Conservation (phyloP, 495 filamentous ascomycete species). For the Hapsidospora chrysogenum region DNA sequence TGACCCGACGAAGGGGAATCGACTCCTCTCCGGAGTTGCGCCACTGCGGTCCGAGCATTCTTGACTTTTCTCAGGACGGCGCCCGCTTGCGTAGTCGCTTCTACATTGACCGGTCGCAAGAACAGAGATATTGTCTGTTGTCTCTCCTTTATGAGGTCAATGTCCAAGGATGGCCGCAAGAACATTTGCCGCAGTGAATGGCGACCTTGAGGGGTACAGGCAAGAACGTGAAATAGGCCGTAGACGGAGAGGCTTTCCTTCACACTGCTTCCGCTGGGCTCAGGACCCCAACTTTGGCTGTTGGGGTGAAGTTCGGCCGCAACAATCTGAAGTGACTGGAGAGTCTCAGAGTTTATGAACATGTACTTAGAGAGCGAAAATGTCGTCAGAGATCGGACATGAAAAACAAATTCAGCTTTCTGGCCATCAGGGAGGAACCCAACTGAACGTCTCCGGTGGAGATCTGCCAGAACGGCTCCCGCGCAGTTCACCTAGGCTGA, state of each 20-base stretch:
- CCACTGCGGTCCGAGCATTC: constrained; percentile 56
- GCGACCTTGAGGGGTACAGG: constrained; percentile 71
- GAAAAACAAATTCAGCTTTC: constrained; percentile 33
- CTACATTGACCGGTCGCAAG: constrained; percentile 50
- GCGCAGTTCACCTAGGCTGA: constrained; percentile 45
- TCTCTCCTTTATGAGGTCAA: constrained; percentile 54
- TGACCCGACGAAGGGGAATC: constrained; percentile 41
- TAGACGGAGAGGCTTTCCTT: constrained; percentile 88
- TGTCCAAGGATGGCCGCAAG: constrained; percentile 57
- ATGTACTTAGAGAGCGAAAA: constrained; percentile 61
- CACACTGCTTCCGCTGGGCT: constrained; percentile 44
- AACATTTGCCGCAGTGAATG: constrained; percentile 65
- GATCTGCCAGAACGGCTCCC: constrained; percentile 65
- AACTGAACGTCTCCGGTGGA: constrained; percentile 52
- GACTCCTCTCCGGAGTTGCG: constrained; percentile 61
- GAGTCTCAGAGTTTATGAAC: constrained; percentile 70
- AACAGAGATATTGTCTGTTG: constrained; percentile 54
- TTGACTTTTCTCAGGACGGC: constrained; percentile 57
- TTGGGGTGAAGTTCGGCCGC: constrained; percentile 75
- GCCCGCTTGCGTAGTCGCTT: constrained; percentile 35
- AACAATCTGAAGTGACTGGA: constrained; percentile 73
- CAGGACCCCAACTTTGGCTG: constrained; percentile 63
- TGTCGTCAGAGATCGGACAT: constrained; percentile 54
- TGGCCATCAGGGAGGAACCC: constrained; percentile 38
- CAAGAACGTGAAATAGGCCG: constrained; percentile 62